phyloP scores from a whole-genome alignment of 805 yeast species.

The Saccharomycopsis javanensis region DNA sequence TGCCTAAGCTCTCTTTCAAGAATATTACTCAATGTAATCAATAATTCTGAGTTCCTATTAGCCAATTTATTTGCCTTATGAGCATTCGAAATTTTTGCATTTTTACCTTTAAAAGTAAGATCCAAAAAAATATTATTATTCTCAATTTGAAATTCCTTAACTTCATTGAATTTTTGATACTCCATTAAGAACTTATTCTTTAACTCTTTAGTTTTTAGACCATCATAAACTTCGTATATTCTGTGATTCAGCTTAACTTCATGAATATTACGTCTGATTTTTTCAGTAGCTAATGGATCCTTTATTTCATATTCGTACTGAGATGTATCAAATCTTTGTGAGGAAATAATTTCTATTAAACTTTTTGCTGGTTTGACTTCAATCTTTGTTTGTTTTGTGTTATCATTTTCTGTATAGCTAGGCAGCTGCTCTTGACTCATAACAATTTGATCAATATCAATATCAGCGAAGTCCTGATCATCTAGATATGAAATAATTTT shows the following conservation, averaged over 20 bases:
- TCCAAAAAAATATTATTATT: neutral
- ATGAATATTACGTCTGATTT: neutral
- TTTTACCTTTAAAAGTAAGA: neutral
- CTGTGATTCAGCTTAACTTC: neutral
- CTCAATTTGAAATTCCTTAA: slow-evolving; percentile 3
- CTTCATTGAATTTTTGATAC: slow-evolving; percentile 1
- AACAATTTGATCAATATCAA: neutral
- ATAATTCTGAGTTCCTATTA: neutral
- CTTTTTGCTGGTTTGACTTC: neutral
- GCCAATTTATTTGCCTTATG: neutral
- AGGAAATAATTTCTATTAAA: neutral
- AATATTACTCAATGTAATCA: neutral
- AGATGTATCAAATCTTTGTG: neutral
- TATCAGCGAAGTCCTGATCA: neutral
- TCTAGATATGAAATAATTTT: neutral
- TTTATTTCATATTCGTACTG: neutral
- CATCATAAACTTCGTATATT: neutral
- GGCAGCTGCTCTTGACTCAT: neutral
- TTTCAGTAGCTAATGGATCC: neutral
- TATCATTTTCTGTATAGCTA: neutral
- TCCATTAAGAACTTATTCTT: neutral
- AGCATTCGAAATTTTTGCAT: neutral
- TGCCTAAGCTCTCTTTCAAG: neutral
- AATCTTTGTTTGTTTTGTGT: neutral
- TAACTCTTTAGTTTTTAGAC: neutral